Base-by-base conservation (phyloP, 2,329 filamentous ascomycete genomes). In the Trichoderma semiorbis region DNA sequence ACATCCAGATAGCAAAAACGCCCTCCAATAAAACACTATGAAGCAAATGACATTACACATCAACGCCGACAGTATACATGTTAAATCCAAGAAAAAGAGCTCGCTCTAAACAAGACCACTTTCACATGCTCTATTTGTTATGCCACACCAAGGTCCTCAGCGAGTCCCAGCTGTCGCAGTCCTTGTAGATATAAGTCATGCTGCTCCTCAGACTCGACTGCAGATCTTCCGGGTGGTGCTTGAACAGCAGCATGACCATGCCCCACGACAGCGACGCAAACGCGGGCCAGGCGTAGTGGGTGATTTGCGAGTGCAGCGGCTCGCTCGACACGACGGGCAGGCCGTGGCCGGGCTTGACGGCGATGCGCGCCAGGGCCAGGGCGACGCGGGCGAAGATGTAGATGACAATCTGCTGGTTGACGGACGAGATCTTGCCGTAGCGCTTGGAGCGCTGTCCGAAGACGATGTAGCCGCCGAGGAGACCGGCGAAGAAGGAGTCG, bases 331-430 rank as follows among this genome's bases (percentile, higher is more conserved):
- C 79, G 34, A 82, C 50, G 43, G 87, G 83, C 72, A 90, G 77
- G 69, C 87, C 86, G 71, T 78, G 78, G 57, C 85, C 85, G 2
- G 88, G 88, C 81, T 93, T 91, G 74, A 98, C 90, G 71, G 93
- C 89, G 72, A 98, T 84, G 78, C 94, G 93, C 36, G 95, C 96
- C 28, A 97, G 84, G 10, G 93, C 93, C 39, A 99, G 88, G 73
- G 92, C 87, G 18, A 98, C 96, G 75, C 96, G 91, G 62, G 96
- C 96, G 79, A 98, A 98, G 74, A 99, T 93, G 85, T 99, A 99
- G 77, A 98, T 93, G 81, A 97, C 94, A 80, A 99, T 99, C 86
- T 99, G 95, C 85, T 98, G 94, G 83, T 91, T 97, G 74, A 98
- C 92, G 74, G 90, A 92, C 73, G 91, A 92, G 78, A 93, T 90